These are phyloP conservation scores for Tetrahymena malaccensis DNA, from an alignment of 73 alveolate genomes.

Conservation along the genomic window DNA sequence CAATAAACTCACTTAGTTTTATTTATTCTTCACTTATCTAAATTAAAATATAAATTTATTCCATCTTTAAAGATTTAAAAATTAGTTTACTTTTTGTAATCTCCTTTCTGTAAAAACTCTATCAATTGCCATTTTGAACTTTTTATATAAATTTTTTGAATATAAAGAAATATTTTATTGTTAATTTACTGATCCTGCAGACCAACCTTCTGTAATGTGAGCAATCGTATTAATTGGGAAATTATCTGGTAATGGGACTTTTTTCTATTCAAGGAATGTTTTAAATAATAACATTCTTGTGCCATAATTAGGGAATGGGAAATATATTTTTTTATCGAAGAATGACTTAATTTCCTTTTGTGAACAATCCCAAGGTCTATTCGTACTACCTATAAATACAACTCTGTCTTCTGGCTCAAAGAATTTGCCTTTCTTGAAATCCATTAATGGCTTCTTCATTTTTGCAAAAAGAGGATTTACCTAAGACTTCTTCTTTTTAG, in stretches of 20 bases:
- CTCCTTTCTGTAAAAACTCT: constrained; percentile 67
- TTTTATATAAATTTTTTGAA: not conserved
- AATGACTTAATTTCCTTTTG: constrained; percentile 60
- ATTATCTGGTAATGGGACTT: constrained; percentile 53
- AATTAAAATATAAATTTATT: not conserved
- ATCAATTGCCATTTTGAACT: constrained; percentile 35
- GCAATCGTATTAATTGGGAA: constrained; percentile 78
- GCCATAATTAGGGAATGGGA: constrained; percentile 79
- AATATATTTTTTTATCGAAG: constrained; percentile 70
- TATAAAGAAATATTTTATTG: not conserved
- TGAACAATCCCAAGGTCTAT: constrained; percentile 62
- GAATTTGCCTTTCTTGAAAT: constrained; percentile 54
- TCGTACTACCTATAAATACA: constrained; percentile 69
- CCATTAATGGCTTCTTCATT: constrained; percentile 43
- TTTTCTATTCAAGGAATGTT: constrained; percentile 56
- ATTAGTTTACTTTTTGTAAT: constrained; percentile 1
- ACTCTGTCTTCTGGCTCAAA: constrained; percentile 65
- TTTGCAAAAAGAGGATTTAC: constrained; percentile 39
- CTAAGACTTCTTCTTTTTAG: constrained; percentile 50
- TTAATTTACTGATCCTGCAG: constrained; percentile 65
- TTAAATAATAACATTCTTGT: constrained; percentile 64
- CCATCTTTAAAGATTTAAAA: not conserved
- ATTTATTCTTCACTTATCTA: constrained; percentile 59
- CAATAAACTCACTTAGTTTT: constrained; percentile 55
- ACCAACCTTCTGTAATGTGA: constrained; percentile 71